A percentile compares a stretch with the other conserved stretches of the same genome.
phyloP scores from a whole-genome alignment of 2,329 filamentous ascomycete genomes.

The Venturia aucupariae region DNA sequence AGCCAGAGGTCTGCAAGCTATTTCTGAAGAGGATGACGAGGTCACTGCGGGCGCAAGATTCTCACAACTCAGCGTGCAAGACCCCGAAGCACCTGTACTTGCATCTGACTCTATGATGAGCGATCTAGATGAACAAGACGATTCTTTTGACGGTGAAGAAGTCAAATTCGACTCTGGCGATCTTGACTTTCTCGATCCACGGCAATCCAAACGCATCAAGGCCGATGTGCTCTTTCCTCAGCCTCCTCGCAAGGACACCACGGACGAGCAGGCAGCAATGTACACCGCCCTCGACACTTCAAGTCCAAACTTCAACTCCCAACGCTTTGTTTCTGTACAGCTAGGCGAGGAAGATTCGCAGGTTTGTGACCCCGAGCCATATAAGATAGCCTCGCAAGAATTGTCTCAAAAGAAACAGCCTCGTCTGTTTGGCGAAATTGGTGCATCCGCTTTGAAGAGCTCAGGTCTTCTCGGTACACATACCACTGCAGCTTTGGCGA shows the following conservation, averaged over 20 bases:
- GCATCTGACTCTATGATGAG: constrained; percentile 25
- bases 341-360: background rate
- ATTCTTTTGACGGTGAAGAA: constrained; percentile 23
- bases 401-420: constrained; percentile 18
- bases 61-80: constrained; percentile 55
- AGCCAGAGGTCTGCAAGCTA: constrained; percentile 28
- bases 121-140: constrained; percentile 17
- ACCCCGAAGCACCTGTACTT: constrained; percentile 14
- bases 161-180: constrained; percentile 23
- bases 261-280: constrained; percentile 8
- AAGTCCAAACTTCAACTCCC: constrained; percentile 12
- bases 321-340: background rate
- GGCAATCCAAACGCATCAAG: constrained; percentile 20
- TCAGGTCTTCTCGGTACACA: constrained; percentile 37
- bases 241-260: background rate
- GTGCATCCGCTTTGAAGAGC: constrained; percentile 44
- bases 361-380: constrained; percentile 1
- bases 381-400: constrained; percentile 14
- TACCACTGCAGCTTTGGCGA: constrained; percentile 23
- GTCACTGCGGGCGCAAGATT: constrained; percentile 3
- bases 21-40: constrained; percentile 50
- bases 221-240: constrained; percentile 18
- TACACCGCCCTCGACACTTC: constrained; percentile 3
- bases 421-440: constrained; percentile 54
- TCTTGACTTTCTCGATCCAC: constrained; percentile 13